A percentile compares a stretch with the other conserved stretches of the same genome.
Evolutionary conservation across 805 yeast species (phyloP).

Genomic region (Candida methanosorbosa): DNA sequence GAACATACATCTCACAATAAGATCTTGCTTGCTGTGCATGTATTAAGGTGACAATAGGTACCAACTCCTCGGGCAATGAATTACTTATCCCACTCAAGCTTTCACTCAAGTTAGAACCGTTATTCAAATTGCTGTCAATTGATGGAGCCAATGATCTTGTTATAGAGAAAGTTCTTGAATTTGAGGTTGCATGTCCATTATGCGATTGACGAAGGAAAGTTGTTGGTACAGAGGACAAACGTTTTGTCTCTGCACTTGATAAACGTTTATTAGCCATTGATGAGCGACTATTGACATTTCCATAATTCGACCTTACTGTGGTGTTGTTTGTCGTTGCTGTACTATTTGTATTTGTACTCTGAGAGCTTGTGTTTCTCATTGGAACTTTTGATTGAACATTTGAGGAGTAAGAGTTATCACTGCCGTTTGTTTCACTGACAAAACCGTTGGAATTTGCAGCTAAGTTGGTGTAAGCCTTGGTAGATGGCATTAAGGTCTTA

Average conservation of each 20-base stretch:
- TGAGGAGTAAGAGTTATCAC: no score
- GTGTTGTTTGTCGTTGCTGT: neutral
- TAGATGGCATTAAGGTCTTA: no score
- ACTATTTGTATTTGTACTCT: neutral
- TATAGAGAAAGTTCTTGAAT: slow-evolving; percentile 11
- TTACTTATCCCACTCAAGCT: neutral
- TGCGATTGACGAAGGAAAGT: slow-evolving; percentile 19
- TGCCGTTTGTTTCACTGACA: no score
- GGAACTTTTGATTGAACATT: no score
- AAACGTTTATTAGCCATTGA: no score
- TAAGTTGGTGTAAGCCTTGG: no score
- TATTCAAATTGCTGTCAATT: slow-evolving; percentile 33
- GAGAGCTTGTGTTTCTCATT: no score
- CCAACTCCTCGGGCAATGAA: slow-evolving; percentile 29
- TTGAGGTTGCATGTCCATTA: slow-evolving; percentile 5
- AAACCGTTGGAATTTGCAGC: no score
- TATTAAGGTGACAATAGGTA: slow-evolving; percentile 67
- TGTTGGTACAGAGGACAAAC: slow-evolving; percentile 22
- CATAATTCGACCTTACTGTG: no score
- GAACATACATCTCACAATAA: slow-evolving; percentile 27
- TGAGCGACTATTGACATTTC: no score
- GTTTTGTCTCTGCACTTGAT: slow-evolving; percentile 8
- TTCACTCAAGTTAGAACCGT: slow-evolving; percentile 5
- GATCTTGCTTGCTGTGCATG: slow-evolving; percentile 71
- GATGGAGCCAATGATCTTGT: slow-evolving; percentile 8